Evolutionary conservation across 2,329 filamentous ascomycete genomes (phyloP).

Genomic region (Penicillium sp.): DNA sequence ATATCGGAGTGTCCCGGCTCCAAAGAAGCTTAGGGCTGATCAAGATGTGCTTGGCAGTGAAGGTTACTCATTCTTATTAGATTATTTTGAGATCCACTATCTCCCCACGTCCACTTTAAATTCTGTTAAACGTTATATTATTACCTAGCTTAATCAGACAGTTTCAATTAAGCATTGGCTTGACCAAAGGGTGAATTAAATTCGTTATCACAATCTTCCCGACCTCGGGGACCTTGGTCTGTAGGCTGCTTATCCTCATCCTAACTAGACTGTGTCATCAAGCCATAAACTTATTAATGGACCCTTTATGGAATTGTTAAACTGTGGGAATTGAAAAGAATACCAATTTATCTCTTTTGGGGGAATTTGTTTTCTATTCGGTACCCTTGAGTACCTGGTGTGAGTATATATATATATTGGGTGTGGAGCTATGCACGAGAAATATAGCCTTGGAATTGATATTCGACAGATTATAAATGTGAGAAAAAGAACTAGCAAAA

Average conservation of each 20-base stretch:
- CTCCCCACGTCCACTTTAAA: background rate
- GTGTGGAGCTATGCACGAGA: background rate
- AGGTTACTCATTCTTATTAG: slow-evolving; percentile 3
- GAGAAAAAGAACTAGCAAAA: background rate
- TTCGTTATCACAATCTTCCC: background rate
- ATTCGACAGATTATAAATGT: background rate
- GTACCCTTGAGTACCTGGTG: too few species aligned
- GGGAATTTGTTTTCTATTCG: background rate
- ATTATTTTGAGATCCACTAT: slow-evolving; percentile 3
- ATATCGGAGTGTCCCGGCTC: slow-evolving; percentile 2
- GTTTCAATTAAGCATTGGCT: background rate
- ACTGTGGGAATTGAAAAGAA: too few species aligned
- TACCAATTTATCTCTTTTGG: background rate
- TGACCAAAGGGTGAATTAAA: too few species aligned
- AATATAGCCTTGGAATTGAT: too few species aligned
- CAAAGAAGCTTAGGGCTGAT: background rate
- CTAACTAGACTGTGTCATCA: background rate
- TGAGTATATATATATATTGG: background rate
- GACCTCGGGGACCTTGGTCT: background rate
- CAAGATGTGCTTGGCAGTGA: background rate
- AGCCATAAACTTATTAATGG: background rate
- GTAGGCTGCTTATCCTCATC: background rate
- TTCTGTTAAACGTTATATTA: background rate
- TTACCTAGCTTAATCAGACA: background rate
- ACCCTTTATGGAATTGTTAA: background rate